Percentiles rank a stretch among this genome's conserved stretches.
These are phyloP conservation scores for Myriosclerotinia curreyana DNA, from an alignment of 2,329 filamentous ascomycete species.

Conservation along the genomic window DNA sequence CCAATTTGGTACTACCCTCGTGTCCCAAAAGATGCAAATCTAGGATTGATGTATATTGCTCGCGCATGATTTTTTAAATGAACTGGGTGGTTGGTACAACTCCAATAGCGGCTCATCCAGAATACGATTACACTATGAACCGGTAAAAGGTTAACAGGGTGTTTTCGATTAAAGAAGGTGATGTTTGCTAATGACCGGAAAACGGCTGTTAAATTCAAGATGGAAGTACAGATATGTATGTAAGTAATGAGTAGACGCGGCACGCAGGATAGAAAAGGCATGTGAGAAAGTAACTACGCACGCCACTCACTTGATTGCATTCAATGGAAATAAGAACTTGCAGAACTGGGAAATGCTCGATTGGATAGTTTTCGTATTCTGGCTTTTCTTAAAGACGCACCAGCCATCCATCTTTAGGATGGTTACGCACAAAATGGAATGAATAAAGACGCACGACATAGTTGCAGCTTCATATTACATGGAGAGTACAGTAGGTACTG, in stretches of 20 bases:
- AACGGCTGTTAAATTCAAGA: conserved; percentile 22
- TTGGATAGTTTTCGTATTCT: conserved; percentile 16
- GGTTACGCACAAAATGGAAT: conserved; percentile 4
- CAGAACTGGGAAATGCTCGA: conserved; percentile 13
- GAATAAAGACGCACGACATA: conserved; percentile 20
- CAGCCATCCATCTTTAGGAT: conserved; percentile 17
- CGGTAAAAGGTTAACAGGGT: conserved; percentile 17
- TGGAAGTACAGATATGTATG: conserved; percentile 16
- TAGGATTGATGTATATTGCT: conserved; percentile 27
- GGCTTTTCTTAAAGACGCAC: conserved; percentile 11
- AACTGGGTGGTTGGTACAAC: conserved; percentile 27
- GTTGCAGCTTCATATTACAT: conserved; percentile 18
- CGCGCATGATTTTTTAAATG: conserved; percentile 25
- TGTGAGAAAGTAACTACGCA: conserved; percentile 15
- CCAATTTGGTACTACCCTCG: conserved; percentile 33
- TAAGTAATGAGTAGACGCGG: conserved; percentile 18
- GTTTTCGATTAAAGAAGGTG: conserved; percentile 2
- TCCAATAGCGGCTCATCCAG: conserved; percentile 31
- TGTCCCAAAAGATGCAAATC: conserved; percentile 34
- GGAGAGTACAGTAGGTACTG: conserved; percentile 18
- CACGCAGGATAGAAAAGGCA: conserved; percentile 15
- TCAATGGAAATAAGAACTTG: conserved; percentile 16
- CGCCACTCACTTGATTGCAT: conserved; percentile 22
- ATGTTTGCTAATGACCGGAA: conserved; percentile 22
- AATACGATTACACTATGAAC: conserved; percentile 20